phyloP scores from a whole-genome alignment of 2,329 filamentous ascomycete species.

The Ambrosiella xylebori region DNA sequence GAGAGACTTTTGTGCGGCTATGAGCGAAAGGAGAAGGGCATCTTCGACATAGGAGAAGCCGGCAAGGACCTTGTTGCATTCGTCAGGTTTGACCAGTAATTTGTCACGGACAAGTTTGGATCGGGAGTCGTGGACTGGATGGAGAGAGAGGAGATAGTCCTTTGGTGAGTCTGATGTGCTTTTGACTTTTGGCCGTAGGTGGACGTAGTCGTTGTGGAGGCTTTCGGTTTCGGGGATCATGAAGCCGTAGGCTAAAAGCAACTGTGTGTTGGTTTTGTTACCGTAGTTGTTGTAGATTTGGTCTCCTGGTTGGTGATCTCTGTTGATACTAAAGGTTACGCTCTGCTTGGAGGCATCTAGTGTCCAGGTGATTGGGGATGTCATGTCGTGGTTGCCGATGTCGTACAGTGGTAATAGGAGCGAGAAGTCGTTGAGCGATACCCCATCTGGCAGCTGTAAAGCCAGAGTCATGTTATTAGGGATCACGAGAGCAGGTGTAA shows the following conservation, averaged over 20 bases:
- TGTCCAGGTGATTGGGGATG: constrained; percentile 40
- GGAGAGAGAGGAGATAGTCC: constrained; percentile 36
- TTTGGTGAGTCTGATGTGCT: constrained; percentile 7
- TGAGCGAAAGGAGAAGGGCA: constrained; percentile 34
- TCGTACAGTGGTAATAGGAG: constrained; percentile 55
- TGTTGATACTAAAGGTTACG: constrained; percentile 28
- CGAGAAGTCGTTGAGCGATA: constrained; percentile 33
- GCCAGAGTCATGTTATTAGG: constrained; percentile 19
- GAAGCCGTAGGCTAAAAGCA: constrained; percentile 48
- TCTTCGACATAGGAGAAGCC: constrained; percentile 35
- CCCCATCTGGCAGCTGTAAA: constrained; percentile 1
- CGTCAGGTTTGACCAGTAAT: background rate
- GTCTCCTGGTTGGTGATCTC: constrained; percentile 31
- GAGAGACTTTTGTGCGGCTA: constrained; percentile 19
- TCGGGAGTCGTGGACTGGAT: constrained; percentile 29
- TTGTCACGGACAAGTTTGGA: constrained; percentile 23
- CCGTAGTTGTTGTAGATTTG: constrained; percentile 58
- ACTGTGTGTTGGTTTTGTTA: constrained; percentile 54
- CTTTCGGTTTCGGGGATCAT: constrained; percentile 29
- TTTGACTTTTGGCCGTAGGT: constrained; percentile 31
- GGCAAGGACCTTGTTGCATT: constrained; percentile 22
- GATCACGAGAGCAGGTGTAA: constrained; percentile 41
- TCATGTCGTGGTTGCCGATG: constrained; percentile 52
- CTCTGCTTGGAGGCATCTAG: constrained; percentile 18
- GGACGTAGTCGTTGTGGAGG: constrained; percentile 43